phyloP scores from a whole-genome alignment of 306 rosid genomes.

The Pyrus communis region DNA sequence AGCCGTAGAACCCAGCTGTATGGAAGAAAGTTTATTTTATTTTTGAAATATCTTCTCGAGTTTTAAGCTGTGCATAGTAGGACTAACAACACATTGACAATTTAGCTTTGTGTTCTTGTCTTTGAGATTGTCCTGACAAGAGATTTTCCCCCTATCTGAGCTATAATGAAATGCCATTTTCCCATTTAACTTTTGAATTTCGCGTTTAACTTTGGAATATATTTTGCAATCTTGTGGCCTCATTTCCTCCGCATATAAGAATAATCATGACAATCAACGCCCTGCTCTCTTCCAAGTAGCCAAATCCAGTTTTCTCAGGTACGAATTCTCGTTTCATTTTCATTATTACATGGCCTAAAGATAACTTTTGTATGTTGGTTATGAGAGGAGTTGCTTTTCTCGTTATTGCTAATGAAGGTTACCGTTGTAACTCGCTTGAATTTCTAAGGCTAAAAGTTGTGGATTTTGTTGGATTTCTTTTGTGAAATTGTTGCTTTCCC shows the following conservation, averaged over 20 bases:
- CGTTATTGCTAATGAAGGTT: no score
- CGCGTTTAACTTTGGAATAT: background rate
- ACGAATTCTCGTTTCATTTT: background rate
- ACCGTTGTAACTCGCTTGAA: no score
- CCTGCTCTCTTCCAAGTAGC: background rate
- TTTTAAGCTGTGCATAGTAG: constrained; percentile 37
- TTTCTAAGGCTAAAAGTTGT: no score
- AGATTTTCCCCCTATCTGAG: background rate
- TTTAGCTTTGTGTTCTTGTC: background rate
- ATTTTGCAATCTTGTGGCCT: background rate
- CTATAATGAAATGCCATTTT: background rate
- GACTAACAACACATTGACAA: constrained; percentile 45
- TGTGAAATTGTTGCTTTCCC: no score
- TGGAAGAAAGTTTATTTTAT: constrained; percentile 3
- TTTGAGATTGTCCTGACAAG: constrained; percentile 8
- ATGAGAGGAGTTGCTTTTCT: background rate
- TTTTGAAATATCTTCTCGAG: background rate
- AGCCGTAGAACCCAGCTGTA: constrained; percentile 19
- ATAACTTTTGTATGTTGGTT: background rate
- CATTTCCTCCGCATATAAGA: no score
- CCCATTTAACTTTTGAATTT: background rate
- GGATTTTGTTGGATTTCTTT: no score
- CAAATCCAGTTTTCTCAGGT: background rate
- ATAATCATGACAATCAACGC: no score
- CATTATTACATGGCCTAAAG: background rate